phyloP scores from a whole-genome alignment of 352 stramenopile genomes.

The Peronospora belbahrii region DNA sequence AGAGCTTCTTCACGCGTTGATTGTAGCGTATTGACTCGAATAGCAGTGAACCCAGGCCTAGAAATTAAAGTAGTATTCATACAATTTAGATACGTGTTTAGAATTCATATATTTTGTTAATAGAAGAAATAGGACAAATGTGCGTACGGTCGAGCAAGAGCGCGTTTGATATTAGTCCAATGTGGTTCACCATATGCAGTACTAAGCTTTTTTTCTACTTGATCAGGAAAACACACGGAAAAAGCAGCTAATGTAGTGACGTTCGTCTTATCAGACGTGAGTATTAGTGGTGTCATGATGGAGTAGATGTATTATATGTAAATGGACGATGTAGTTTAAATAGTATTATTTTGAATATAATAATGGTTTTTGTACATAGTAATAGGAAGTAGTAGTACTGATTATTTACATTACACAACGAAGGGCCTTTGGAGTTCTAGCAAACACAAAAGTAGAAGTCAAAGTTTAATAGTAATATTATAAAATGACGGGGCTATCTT shows the following conservation, averaged over 20 bases:
- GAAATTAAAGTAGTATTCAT: background rate
- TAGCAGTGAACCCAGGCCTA: slow-evolving; percentile 61
- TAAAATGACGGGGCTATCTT: no score
- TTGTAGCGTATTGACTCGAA: slow-evolving; percentile 74
- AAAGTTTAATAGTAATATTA: no score
- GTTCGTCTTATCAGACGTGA: slow-evolving; percentile 87
- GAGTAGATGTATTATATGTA: no score
- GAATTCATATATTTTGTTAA: background rate
- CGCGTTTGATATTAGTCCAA: slow-evolving; percentile 69
- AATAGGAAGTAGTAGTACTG: no score
- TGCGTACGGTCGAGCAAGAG: slow-evolving; percentile 35
- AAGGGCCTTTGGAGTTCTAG: no score
- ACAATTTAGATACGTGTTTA: background rate
- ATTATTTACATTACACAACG: no score
- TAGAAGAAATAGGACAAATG: no score
- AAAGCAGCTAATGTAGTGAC: slow-evolving; percentile 47
- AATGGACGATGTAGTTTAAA: no score
- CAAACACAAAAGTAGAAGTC: no score
- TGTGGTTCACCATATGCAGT: slow-evolving; percentile 50
- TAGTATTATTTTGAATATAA: no score
- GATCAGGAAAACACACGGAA: slow-evolving; percentile 51
- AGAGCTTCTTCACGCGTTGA: slow-evolving; percentile 52
- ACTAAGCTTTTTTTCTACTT: slow-evolving; percentile 58
- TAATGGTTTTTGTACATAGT: no score
- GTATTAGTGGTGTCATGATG: slow-evolving; percentile 63